Conservation (phyloP, 2,329 filamentous ascomycete species). For the Penicillium sp. region DNA sequence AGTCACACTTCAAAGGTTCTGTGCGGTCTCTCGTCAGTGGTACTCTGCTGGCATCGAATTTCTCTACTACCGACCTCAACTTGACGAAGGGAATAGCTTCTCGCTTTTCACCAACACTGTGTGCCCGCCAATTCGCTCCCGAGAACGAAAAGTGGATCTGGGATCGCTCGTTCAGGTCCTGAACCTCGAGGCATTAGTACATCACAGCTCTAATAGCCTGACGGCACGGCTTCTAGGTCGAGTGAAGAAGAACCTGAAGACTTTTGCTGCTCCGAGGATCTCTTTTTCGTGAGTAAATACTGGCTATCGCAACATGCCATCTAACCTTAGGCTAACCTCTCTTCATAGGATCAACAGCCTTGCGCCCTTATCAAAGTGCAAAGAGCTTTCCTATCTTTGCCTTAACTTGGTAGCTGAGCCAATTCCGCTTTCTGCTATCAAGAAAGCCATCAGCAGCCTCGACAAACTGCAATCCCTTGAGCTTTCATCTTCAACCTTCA, state of each 20-base stretch:
- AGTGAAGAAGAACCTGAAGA: slow-evolving; percentile 52
- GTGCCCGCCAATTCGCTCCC: slow-evolving; percentile 49
- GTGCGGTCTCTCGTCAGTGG: slow-evolving; percentile 57
- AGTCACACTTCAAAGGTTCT: slow-evolving; percentile 51
- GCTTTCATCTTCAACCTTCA: slow-evolving; percentile 33
- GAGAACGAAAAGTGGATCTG: slow-evolving; percentile 45
- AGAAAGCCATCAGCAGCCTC: slow-evolving; percentile 52
- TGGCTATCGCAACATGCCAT: not conserved
- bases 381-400: slow-evolving; percentile 51
- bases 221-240: slow-evolving; percentile 58
- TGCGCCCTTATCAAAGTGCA: slow-evolving; percentile 57
- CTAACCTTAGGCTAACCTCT: not conserved
- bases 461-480: slow-evolving; percentile 46
- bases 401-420: slow-evolving; percentile 54
- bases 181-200: slow-evolving; percentile 56
- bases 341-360: slow-evolving; percentile 52
- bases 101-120: slow-evolving; percentile 55
- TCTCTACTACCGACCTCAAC: slow-evolving; percentile 55
- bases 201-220: slow-evolving; percentile 58
- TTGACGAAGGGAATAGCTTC: slow-evolving; percentile 54
- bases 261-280: slow-evolving; percentile 59
- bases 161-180: slow-evolving; percentile 54
- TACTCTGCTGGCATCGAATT: slow-evolving; percentile 52
- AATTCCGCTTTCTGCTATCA: slow-evolving; percentile 51
- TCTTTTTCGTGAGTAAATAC: slow-evolving; percentile 53